Conservation (phyloP, 1,284 basidiomycete species). For the Puccinia brachypodii region DNA sequence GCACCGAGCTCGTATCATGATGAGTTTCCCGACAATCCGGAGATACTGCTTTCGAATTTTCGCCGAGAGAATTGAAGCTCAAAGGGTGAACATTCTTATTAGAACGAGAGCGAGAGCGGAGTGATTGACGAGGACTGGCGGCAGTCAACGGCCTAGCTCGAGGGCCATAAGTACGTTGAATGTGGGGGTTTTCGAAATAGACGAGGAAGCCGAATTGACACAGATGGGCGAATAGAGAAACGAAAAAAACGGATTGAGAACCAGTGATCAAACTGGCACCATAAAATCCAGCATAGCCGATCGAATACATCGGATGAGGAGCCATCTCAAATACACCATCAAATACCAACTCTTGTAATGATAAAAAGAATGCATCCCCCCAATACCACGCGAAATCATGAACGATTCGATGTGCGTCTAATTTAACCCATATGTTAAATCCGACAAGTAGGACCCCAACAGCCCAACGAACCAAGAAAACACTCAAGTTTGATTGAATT, state of each 20-base stretch:
- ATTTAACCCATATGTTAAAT: constrained; percentile 99
- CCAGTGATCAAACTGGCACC: constrained; percentile 86
- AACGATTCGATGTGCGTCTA: constrained; percentile 93
- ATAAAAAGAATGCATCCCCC: constrained; percentile 92
- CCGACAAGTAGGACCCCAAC: constrained; percentile 79
- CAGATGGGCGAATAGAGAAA: constrained; percentile 85
- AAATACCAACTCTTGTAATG: constrained; percentile 73
- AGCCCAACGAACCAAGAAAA: constrained; percentile 80
- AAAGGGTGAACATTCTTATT: constrained; percentile 20
- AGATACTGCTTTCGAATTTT: not conserved
- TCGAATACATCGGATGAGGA: constrained; percentile 87
- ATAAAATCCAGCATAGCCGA: constrained; percentile 73
- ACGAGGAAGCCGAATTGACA: constrained; percentile 93
- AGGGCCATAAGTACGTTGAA: constrained; percentile 44
- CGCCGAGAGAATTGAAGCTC: not conserved
- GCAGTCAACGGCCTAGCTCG: constrained; percentile 51
- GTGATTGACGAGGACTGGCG: constrained; percentile 24
- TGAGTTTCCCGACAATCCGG: constrained; percentile 12
- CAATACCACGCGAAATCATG: constrained; percentile 82
- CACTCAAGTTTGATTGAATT: constrained; percentile 61
- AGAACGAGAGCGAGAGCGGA: constrained; percentile 17
- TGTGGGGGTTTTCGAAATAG: constrained; percentile 96
- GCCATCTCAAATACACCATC: constrained; percentile 95
- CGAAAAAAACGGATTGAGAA: constrained; percentile 87
- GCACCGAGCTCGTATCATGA: constrained; percentile 13